These are phyloP conservation scores for Calcarisporium arbuscula DNA, from an alignment of 2,329 filamentous ascomycete species.

Conservation along the genomic window DNA sequence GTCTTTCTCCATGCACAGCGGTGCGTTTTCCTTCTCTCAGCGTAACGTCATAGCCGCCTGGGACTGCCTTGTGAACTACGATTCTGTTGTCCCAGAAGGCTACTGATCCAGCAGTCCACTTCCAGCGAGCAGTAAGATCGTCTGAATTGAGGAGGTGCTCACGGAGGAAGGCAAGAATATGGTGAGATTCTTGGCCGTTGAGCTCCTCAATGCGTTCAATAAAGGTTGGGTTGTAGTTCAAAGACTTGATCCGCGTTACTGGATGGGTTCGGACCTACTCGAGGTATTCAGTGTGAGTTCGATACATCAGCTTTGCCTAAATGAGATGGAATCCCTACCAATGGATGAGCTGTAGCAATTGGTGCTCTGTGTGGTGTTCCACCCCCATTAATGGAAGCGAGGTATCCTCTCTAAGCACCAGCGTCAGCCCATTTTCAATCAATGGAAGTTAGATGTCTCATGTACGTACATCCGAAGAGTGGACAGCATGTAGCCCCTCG, in stretches of 20 bases:
- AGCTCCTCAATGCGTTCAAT: slow-evolving; percentile 8
- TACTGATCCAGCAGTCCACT: slow-evolving; percentile 8
- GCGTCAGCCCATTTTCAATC: neutral
- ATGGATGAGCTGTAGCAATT: slow-evolving; percentile 7
- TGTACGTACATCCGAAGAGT: slow-evolving; percentile 8
- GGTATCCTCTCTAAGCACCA: slow-evolving; percentile 2
- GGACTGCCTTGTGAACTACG: slow-evolving; percentile 8
- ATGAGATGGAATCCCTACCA: slow-evolving; percentile 1
- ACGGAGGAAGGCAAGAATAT: slow-evolving; percentile 9
- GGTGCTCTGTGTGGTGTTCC: slow-evolving; percentile 8
- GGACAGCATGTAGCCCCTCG: slow-evolving; percentile 7
- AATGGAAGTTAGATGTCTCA: neutral
- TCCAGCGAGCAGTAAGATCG: slow-evolving; percentile 8
- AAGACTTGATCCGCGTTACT: slow-evolving; percentile 7
- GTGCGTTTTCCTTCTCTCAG: slow-evolving; percentile 8
- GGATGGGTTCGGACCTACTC: slow-evolving; percentile 7
- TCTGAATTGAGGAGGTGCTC: slow-evolving; percentile 9
- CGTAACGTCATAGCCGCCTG: slow-evolving; percentile 7
- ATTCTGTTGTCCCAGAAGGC: slow-evolving; percentile 10
- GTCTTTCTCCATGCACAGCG: slow-evolving; percentile 7
- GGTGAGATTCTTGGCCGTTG: slow-evolving; percentile 7
- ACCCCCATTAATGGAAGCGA: slow-evolving; percentile 9
- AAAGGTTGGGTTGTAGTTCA: slow-evolving; percentile 8
- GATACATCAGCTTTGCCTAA: neutral
- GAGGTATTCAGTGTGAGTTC: neutral